Conservation (phyloP, 805 yeast genomes). For the Cyberlindnera veronae region DNA sequence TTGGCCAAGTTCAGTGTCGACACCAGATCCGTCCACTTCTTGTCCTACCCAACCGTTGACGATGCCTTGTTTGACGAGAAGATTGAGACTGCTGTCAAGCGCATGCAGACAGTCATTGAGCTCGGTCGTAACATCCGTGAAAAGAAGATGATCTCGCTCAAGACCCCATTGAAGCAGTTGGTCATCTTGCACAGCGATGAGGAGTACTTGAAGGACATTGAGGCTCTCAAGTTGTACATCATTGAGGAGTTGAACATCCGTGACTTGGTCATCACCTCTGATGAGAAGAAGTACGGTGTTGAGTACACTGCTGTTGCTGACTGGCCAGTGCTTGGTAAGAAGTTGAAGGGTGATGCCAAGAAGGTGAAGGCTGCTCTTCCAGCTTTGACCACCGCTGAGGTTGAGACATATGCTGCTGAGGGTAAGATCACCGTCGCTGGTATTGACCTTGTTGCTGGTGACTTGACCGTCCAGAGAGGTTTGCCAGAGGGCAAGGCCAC, state of each 20-base stretch:
- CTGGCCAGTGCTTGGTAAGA: conserved; percentile 98
- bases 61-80: conserved; percentile 75
- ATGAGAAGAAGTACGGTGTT: conserved; percentile 89
- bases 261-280: conserved; percentile 80
- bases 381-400: conserved; percentile 72
- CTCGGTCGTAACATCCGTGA: conserved; percentile 96
- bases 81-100: conserved; percentile 82
- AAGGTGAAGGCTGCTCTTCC: conserved; percentile 95
- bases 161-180: conserved; percentile 88
- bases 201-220: conserved; percentile 71
- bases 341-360: conserved; percentile 89
- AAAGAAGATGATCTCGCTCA: conserved; percentile 87
- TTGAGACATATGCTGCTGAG: conserved; percentile 63
- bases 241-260: conserved; percentile 91
- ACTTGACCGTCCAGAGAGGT: conserved; percentile 85
- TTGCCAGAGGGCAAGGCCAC: conserved; percentile 63
- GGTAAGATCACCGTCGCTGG: conserved; percentile 87
- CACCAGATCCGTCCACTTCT: conserved; percentile 85
- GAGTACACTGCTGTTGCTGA: conserved; percentile 94
- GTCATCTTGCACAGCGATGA: conserved; percentile 81
- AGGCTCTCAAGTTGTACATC: conserved; percentile 73
- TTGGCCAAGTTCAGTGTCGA: conserved; percentile 53
- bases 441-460: conserved; percentile 81
- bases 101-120: conserved; percentile 97
- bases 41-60: conserved; percentile 83